Percentiles rank a stretch among this genome's conserved stretches.
phyloP scores from a whole-genome alignment of 768 basidiomycete genomes.

The Sistotremastrum suecicum region DNA sequence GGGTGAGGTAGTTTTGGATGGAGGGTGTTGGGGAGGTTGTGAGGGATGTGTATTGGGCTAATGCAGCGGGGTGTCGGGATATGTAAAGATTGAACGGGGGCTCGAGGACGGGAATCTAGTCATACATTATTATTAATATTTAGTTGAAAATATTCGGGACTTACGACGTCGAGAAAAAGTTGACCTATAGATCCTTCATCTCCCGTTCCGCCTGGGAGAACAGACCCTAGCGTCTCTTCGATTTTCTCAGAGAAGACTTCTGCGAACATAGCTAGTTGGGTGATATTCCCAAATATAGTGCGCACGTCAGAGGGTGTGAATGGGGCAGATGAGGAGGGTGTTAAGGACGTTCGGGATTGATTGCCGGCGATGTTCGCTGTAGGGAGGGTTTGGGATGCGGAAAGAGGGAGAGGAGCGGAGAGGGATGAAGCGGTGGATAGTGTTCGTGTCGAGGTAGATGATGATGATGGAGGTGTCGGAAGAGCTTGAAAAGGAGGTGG shows the following conservation, averaged over 20 bases:
- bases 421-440: conserved; percentile 3
- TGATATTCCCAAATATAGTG: conserved; percentile 64
- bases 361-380: conserved; percentile 1
- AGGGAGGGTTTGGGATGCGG: conserved; percentile 1
- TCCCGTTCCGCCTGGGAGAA: conserved; percentile 50
- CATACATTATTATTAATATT: conserved; percentile 5
- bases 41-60: conserved; percentile 46
- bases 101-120: conserved; percentile 55
- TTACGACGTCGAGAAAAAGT: conserved; percentile 54
- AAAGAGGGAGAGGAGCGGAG: conserved; percentile 1
- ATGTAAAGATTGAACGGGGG: conserved; percentile 69
- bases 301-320: conserved; percentile 44
- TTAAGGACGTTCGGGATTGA: conserved; percentile 2
- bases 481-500: conserved; percentile 20
- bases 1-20: conserved; percentile 49
- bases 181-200: conserved; percentile 49
- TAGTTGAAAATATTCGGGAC: conserved; percentile 15
- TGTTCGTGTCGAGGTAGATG: conserved; percentile 5
- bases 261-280: conserved; percentile 59
- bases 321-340: conserved; percentile 12
- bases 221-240: conserved; percentile 49
- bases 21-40: conserved; percentile 32
- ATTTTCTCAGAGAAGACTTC: conserved; percentile 51
- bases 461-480: conserved; percentile 3
- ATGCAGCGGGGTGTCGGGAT: conserved; percentile 61